Evolutionary conservation across 23 red algal species (phyloP), one percentile per base, ranked within the genome.

Genomic region (Pyropia yezoensis): DNA sequence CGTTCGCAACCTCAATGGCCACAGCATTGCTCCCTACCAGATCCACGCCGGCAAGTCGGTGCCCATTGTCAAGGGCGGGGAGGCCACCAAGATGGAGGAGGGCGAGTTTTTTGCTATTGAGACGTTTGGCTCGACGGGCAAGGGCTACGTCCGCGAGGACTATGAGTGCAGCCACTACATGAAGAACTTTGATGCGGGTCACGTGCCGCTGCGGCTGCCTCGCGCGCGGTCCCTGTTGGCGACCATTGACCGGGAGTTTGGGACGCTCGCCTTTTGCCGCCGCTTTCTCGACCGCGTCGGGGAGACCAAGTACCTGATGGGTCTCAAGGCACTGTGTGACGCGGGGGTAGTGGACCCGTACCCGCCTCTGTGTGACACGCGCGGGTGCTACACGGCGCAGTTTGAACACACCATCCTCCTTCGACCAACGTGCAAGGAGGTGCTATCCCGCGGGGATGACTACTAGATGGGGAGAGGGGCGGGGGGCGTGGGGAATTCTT

Each of bases 31-130:
- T 6, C 84, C 78, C 7, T 98, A 98, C 61, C 94, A 87, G 47
- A 98, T 98, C 61, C 94, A 98, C 62, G 94, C 94, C 8, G 94
- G 94, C 5, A 98, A 98, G 76, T 91, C 77, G 22, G 94, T 98
- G 18, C 94, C 94, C 56, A 98, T 98, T 33, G 94, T 98, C 27
- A 74, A 77, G 16, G 86, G 93, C n/a, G 90, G 90, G 12, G 82
- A 77, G 17, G 59, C 75, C 25, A 72, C 64, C 8, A 91, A 86
- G 32, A 98, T 98, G 94, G 94, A 98, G 63, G 94, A 98, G 75
- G 78, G 78, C 45, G 94, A 98, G 65, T 89, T 98, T 57, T 98
- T 91, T 64, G 94, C 94, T 24, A 98, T 98, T 60, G 94, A 98
- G 66, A 98, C 94, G 22, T 98, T 98, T 67, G 94, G 94, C 16